Conservation (phyloP, 495 filamentous ascomycete species). For the Aspergillus haitiensis region DNA sequence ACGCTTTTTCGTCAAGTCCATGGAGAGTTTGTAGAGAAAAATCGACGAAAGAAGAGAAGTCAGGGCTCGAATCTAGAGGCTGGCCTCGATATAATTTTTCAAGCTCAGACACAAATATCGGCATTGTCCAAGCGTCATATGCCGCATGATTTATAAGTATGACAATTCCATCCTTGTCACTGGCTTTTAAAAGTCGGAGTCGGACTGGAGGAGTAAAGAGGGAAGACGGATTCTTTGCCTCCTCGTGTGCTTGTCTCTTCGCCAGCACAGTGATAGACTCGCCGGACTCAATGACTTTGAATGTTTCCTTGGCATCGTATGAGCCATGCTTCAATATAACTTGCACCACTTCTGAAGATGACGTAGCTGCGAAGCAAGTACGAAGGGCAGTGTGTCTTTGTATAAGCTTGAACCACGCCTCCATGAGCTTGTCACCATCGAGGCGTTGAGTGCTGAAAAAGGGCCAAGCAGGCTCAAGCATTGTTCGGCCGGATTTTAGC, state of each 20-base stretch:
- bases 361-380: conserved; percentile 57
- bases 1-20: conserved; percentile 23
- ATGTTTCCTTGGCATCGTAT: conserved; percentile 23
- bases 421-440: conserved; percentile 34
- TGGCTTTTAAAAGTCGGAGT: conserved; percentile 28
- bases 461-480: conserved; percentile 64
- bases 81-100: conserved; percentile 25
- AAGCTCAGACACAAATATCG: conserved; percentile 32
- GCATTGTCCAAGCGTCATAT: conserved; percentile 41
- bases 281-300: conserved; percentile 25
- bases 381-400: conserved; percentile 58
- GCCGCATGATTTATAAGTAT: conserved; percentile 36
- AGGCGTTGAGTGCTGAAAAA: conserved; percentile 45
- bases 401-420: conserved; percentile 59
- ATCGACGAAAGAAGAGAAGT: conserved; percentile 28
- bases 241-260: conserved; percentile 23
- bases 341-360: conserved; percentile 34
- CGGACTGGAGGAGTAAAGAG: conserved; percentile 30
- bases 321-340: conserved; percentile 33
- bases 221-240: conserved; percentile 28
- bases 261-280: conserved; percentile 17
- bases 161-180: conserved; percentile 28
- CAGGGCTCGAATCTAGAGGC: conserved; percentile 15
- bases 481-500: conserved; percentile 58
- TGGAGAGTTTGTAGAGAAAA: conserved; percentile 25